These are phyloP conservation scores for Lomentospora prolificans DNA, from an alignment of 2,329 filamentous ascomycete genomes.

Conservation along the genomic window DNA sequence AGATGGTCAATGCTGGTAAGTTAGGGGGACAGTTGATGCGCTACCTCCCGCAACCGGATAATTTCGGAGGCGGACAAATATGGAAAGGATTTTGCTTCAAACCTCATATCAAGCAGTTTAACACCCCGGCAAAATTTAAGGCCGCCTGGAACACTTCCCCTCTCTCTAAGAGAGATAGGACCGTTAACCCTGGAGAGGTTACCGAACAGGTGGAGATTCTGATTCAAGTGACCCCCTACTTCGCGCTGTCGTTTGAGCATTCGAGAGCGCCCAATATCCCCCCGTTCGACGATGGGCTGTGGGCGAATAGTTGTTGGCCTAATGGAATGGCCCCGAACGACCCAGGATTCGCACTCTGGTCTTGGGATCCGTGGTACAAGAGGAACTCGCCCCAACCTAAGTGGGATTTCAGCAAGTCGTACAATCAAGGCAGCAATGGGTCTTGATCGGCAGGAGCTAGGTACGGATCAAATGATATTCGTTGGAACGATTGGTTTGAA, in stretches of 20 bases:
- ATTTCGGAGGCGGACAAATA: neutral
- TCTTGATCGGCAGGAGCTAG: neutral
- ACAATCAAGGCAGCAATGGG: neutral
- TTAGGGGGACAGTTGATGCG: neutral
- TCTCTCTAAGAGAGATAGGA: neutral
- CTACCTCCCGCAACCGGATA: neutral
- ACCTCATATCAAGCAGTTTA: neutral
- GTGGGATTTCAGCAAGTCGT: neutral
- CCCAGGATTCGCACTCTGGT: neutral
- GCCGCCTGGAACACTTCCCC: neutral
- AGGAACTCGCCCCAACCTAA: neutral
- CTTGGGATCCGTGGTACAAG: neutral
- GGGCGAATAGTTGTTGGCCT: neutral
- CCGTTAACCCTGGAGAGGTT: neutral
- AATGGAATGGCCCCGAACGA: neutral
- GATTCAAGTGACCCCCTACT: neutral
- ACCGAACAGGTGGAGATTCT: neutral
- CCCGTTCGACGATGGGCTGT: neutral
- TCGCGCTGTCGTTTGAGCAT: neutral
- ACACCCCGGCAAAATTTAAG: neutral
- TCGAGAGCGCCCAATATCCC: neutral
- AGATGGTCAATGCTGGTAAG: neutral
- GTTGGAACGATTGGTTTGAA: no score
- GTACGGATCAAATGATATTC: no score
- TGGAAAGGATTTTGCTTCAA: neutral